These are phyloP conservation scores for Cladorrhinum sp. DNA, from an alignment of 2,329 filamentous ascomycete species.

Conservation along the genomic window DNA sequence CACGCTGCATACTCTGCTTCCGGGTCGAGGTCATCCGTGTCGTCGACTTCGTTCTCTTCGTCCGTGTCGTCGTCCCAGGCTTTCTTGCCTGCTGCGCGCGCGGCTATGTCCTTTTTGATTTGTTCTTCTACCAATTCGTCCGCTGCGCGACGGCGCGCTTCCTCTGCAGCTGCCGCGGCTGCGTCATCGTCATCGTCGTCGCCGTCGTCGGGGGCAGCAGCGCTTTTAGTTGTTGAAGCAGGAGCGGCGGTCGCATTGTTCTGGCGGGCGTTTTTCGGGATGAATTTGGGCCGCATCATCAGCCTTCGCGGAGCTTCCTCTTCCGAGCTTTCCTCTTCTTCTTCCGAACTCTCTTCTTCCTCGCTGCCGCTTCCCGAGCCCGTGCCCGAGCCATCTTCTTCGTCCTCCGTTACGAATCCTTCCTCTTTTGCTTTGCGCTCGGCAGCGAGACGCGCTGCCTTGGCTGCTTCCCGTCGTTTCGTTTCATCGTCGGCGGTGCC, in stretches of 20 bases:
- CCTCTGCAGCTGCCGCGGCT: conserved; percentile 35
- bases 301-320: conserved; percentile 55
- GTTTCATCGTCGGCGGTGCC: conserved; percentile 43
- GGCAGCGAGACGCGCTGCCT: conserved; percentile 39
- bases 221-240: conserved; percentile 25
- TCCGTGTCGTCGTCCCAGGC: conserved; percentile 82
- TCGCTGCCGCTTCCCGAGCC: conserved; percentile 34
- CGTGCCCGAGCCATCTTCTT: conserved; percentile 42
- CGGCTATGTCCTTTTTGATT: conserved; percentile 75
- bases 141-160: conserved; percentile 64
- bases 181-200: not conserved
- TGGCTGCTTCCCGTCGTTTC: conserved; percentile 45
- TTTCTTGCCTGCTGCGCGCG: conserved; percentile 71
- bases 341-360: conserved; percentile 38
- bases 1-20: conserved; percentile 88
- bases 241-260: conserved; percentile 23
- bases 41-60: conserved; percentile 74
- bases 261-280: conserved; percentile 56
- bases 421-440: conserved; percentile 55
- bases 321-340: conserved; percentile 40
- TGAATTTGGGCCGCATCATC: conserved; percentile 62
- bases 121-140: conserved; percentile 86
- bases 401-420: conserved; percentile 60
- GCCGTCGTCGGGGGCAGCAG: not conserved
- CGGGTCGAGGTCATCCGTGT: conserved; percentile 81